phyloP scores from a whole-genome alignment of 192 early-diverging fungal genomes.

The Coemansia sp. region DNA sequence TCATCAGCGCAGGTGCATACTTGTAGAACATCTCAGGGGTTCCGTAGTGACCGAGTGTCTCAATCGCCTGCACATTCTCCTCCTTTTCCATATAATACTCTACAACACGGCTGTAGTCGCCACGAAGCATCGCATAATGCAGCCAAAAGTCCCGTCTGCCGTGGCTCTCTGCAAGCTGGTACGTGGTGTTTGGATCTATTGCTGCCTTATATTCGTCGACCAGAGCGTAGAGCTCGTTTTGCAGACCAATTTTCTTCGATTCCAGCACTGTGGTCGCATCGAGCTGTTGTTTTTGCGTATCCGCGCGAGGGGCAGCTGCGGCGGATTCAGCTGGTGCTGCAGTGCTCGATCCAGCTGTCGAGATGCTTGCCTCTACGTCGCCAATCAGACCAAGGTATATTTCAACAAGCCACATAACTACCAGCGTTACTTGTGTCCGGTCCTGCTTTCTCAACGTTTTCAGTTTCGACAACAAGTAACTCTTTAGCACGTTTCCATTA shows the following conservation, averaged over 20 bases:
- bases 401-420: constrained; percentile 89
- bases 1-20: constrained; percentile 84
- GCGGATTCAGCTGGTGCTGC: constrained; percentile 11
- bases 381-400: constrained; percentile 82
- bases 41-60: constrained; percentile 77
- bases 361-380: constrained; percentile 57
- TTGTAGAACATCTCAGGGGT: constrained; percentile 85
- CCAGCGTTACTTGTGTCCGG: constrained; percentile 73
- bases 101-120: constrained; percentile 87
- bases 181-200: constrained; percentile 70
- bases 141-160: constrained; percentile 81
- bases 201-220: constrained; percentile 66
- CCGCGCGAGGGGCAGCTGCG: neutral
- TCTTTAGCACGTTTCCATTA: constrained; percentile 72
- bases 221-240: constrained; percentile 74
- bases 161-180: constrained; percentile 83
- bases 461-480: constrained; percentile 78
- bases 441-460: constrained; percentile 72
- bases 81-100: constrained; percentile 80
- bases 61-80: constrained; percentile 74
- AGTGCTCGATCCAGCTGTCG: constrained; percentile 25
- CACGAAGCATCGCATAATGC: constrained; percentile 78
- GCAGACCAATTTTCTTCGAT: constrained; percentile 46
- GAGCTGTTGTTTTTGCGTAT: constrained; percentile 55
- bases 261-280: neutral